phyloP scores from a whole-genome alignment of 176 grass and related monocot genomes.

The Zea mays region Zm-B73-REFERENCE-NAM-5.0 NC_050101.1:23145001-23145500 shows the following conservation, averaged over 20 bases:
- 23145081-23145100: conserved; percentile 75
- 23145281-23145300: too few relatives aligned
- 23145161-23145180: too few relatives aligned
- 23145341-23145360: background rate
- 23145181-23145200: too few relatives aligned
- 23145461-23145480: conserved; percentile 75
- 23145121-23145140: background rate
- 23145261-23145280: too few relatives aligned
- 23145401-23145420: conserved; percentile 30
- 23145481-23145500: conserved; percentile 80
- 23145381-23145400: background rate
- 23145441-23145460: conserved; percentile 59
- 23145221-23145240: too few relatives aligned
- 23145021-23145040: conserved; percentile 64
- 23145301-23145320: too few relatives aligned
- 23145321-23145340: too few relatives aligned
- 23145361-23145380: background rate
- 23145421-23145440: conserved; percentile 55
- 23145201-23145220: too few relatives aligned
- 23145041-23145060: conserved; percentile 58
- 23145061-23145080: conserved; percentile 64
- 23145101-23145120: conserved; percentile 55
- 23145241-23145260: too few relatives aligned
- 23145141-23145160: too few relatives aligned
- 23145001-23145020: conserved; percentile 73